Evolutionary conservation across 306 rosid genomes (phyloP).

Genomic region (Prunus mira): DNA sequence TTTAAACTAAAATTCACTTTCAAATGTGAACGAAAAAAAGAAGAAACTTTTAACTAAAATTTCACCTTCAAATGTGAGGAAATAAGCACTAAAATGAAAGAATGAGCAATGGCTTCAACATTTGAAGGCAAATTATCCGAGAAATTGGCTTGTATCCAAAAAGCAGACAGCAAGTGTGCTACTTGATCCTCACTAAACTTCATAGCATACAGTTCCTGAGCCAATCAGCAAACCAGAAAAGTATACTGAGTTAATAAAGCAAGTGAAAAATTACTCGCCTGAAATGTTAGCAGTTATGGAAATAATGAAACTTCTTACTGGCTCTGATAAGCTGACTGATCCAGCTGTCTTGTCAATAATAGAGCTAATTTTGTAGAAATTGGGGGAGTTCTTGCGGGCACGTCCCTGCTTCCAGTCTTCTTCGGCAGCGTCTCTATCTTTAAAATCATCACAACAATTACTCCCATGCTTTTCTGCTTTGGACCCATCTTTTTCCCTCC

Average conservation of each 20-base stretch:
- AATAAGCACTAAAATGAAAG: slow-evolving; percentile 62
- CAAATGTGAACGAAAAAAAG: neutral
- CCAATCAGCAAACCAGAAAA: slow-evolving; percentile 26
- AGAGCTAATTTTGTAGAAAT: slow-evolving; percentile 58
- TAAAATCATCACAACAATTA: slow-evolving; percentile 38
- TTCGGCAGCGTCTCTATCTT: slow-evolving; percentile 44
- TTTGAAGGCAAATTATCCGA: slow-evolving; percentile 88
- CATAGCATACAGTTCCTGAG: slow-evolving; percentile 77
- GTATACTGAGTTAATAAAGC: slow-evolving; percentile 6
- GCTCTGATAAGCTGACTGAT: slow-evolving; percentile 47
- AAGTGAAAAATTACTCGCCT: neutral
- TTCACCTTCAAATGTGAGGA: slow-evolving; percentile 76
- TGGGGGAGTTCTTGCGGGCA: slow-evolving; percentile 62
- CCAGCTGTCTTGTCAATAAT: slow-evolving; percentile 68
- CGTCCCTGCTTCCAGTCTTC: slow-evolving; percentile 69
- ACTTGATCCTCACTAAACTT: slow-evolving; percentile 89
- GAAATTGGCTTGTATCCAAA: slow-evolving; percentile 86
- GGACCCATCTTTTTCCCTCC: slow-evolving; percentile 58
- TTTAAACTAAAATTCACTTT: too few relatives aligned
- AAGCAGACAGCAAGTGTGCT: slow-evolving; percentile 76
- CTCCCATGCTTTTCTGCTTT: slow-evolving; percentile 43
- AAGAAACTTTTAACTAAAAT: neutral
- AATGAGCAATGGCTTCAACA: slow-evolving; percentile 77
- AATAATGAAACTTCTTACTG: slow-evolving; percentile 39
- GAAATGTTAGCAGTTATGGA: slow-evolving; percentile 9